Evolutionary conservation across 2,329 filamentous ascomycete species (phyloP).

Genomic region (Hypoxylon sp.): DNA sequence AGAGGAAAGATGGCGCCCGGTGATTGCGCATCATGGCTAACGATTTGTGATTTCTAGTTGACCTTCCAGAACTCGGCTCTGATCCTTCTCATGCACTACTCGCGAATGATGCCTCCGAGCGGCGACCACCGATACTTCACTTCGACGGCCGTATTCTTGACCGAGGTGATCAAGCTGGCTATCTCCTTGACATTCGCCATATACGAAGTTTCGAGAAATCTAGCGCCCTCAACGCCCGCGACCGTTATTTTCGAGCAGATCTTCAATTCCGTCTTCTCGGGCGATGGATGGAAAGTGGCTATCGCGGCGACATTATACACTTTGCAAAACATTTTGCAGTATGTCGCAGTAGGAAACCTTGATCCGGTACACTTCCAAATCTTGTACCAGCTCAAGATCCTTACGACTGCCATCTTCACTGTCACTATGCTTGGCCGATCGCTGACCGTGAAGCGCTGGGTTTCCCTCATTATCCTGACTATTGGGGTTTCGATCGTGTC

Average conservation of each 20-base stretch:
- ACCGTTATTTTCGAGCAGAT: constrained; percentile 86
- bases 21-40: constrained; percentile 35
- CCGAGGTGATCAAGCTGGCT: constrained; percentile 90
- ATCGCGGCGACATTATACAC: constrained; percentile 92
- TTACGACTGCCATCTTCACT: constrained; percentile 90
- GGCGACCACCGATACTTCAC: constrained; percentile 91
- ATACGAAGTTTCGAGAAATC: constrained; percentile 84
- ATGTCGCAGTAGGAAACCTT: constrained; percentile 90
- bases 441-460: constrained; percentile 82
- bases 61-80: constrained; percentile 85
- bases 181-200: constrained; percentile 89
- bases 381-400: constrained; percentile 93
- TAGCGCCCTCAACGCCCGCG: constrained; percentile 83
- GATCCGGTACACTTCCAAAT: constrained; percentile 95
- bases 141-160: constrained; percentile 93
- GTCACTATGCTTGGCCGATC: constrained; percentile 80
- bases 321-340: constrained; percentile 93
- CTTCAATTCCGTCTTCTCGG: constrained; percentile 84
- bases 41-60: constrained; percentile 66
- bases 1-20: constrained; percentile 1
- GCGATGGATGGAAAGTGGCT: constrained; percentile 94
- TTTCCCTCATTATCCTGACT: constrained; percentile 83
- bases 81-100: constrained; percentile 93
- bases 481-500: constrained; percentile 89
- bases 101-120: constrained; percentile 88